These are phyloP conservation scores for Aschersonia sp. DNA, from an alignment of 2,329 filamentous ascomycete genomes.

Conservation along the genomic window DNA sequence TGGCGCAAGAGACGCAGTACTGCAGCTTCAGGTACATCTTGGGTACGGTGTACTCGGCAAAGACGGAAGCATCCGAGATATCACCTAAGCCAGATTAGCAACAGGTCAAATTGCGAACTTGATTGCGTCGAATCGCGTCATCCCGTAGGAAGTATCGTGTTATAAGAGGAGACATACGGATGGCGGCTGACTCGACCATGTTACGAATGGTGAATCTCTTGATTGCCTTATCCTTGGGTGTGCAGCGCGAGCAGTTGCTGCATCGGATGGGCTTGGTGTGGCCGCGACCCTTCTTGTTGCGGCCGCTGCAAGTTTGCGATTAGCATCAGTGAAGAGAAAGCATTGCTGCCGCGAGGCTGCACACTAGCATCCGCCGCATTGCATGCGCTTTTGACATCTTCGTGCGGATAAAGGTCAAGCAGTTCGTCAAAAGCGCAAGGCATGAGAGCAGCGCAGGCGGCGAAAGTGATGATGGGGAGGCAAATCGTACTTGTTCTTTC, in stretches of 20 bases:
- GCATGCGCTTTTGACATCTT: constrained; percentile 6
- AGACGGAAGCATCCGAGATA: constrained; percentile 99
- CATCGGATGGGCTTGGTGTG: constrained; percentile 97
- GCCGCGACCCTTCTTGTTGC: constrained; percentile 99
- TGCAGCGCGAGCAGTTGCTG: constrained; percentile 66
- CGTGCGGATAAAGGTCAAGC: background rate
- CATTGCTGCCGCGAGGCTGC: constrained; percentile 4
- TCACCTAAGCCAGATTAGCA: constrained; percentile 51
- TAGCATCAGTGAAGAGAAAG: constrained; percentile 4
- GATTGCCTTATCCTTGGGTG: constrained; percentile 99
- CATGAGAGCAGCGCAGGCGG: background rate
- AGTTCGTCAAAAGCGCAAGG: constrained; percentile 1
- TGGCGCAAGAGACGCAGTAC: constrained; percentile 99
- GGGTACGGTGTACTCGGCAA: constrained; percentile 97
- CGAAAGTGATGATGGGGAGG: background rate
- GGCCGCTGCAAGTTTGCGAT: constrained; percentile 47
- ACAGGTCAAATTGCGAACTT: background rate
- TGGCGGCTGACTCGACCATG: constrained; percentile 99
- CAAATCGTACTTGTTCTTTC: constrained; percentile 47
- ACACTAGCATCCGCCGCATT: background rate
- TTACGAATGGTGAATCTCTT: constrained; percentile 99
- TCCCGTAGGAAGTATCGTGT: background rate
- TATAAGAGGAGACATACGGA: constrained; percentile 56
- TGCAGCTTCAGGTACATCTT: constrained; percentile 99
- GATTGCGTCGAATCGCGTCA: background rate